Evolutionary conservation across 1,139 yeast genomes (phyloP).

Genomic region (Geotrichum bryndzae): DNA sequence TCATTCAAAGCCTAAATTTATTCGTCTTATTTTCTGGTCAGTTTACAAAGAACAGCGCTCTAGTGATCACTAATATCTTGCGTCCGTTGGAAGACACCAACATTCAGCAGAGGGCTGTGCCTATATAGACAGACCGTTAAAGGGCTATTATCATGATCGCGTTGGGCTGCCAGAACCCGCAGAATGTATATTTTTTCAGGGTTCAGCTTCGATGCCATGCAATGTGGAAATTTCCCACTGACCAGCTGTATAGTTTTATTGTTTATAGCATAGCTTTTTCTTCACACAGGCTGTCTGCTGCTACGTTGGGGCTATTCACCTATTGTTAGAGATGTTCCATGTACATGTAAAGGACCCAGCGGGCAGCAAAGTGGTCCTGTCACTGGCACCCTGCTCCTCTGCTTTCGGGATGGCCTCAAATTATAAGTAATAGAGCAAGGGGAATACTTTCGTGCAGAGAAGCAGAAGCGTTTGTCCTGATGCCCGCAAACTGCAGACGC

Average conservation of each 20-base stretch:
- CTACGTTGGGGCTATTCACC: neutral
- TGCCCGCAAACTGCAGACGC: neutral
- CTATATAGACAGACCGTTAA: neutral
- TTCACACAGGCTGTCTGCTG: neutral
- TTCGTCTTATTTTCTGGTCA: neutral
- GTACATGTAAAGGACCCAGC: neutral
- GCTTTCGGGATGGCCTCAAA: neutral
- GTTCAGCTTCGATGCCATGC: neutral
- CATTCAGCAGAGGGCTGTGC: neutral
- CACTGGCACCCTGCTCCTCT: neutral
- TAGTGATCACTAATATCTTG: neutral
- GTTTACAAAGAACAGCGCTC: neutral
- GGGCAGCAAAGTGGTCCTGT: neutral
- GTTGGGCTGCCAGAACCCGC: neutral
- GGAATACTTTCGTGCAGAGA: neutral
- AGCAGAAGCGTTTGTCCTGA: neutral
- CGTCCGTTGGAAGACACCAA: neutral
- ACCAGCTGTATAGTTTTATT: neutral
- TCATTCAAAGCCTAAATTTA: neutral
- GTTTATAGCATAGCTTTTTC: neutral
- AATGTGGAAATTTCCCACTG: neutral
- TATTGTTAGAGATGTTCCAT: neutral
- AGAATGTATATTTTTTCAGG: neutral
- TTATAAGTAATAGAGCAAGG: neutral
- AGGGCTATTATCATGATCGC: neutral